Evolutionary conservation across 2,329 filamentous ascomycete genomes (phyloP).

Genomic region (Calonectria crousiana): DNA sequence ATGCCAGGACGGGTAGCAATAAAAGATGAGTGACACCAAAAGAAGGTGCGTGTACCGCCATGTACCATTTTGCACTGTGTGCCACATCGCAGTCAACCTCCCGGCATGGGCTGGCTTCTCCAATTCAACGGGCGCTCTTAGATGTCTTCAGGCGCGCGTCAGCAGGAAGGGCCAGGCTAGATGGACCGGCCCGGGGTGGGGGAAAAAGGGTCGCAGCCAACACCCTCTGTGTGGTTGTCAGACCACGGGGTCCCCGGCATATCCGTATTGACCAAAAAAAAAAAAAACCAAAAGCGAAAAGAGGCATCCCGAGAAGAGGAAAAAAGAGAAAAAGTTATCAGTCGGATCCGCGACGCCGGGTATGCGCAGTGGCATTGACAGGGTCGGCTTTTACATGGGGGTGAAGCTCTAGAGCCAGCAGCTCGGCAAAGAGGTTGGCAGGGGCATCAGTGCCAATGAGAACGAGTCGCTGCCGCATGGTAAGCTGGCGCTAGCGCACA

Average conservation of each 20-base stretch:
- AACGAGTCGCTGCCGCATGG: neutral
- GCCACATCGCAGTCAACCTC: neutral
- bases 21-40: neutral
- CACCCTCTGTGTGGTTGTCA: neutral
- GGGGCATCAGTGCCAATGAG: neutral
- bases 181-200: slow-evolving; percentile 15
- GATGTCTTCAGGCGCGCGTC: slow-evolving; percentile 14
- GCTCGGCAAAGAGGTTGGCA: slow-evolving; percentile 9
- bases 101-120: neutral
- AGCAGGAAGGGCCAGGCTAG: neutral
- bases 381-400: neutral
- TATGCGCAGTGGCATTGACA: neutral
- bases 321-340: neutral
- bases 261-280: neutral
- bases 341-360: slow-evolving; percentile 2
- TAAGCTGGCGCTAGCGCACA: neutral
- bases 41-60: neutral
- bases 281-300: neutral
- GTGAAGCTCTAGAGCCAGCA: neutral
- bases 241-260: neutral
- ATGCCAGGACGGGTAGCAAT: neutral
- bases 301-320: neutral
- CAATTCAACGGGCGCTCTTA: neutral
- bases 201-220: slow-evolving; percentile 1
- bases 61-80: slow-evolving; percentile 8